These are phyloP conservation scores for Talaromyces trachyspermus DNA, from an alignment of 495 filamentous ascomycete species.

Conservation along the genomic window DNA sequence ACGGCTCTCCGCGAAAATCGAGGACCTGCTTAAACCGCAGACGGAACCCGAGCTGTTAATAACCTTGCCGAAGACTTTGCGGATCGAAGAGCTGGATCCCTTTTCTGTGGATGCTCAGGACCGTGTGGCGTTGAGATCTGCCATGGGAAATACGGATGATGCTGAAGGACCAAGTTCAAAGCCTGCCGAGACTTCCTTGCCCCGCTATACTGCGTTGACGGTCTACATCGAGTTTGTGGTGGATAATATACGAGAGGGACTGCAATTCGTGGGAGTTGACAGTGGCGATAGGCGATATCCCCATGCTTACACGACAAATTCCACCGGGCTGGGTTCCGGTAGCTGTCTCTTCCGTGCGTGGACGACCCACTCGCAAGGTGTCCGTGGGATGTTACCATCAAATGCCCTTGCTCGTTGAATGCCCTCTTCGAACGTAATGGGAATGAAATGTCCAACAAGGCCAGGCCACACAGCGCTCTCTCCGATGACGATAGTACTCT, in stretches of 20 bases:
- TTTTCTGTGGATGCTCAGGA: conserved; percentile 46
- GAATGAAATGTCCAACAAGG: conserved; percentile 16
- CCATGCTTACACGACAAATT: conserved; percentile 83
- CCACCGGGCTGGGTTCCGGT: conserved; percentile 64
- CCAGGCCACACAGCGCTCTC: conserved; percentile 17
- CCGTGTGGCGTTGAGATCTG: conserved; percentile 33
- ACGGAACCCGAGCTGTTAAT: conserved; percentile 55
- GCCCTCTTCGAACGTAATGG: conserved; percentile 58
- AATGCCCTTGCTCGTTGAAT: conserved; percentile 73
- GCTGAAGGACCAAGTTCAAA: conserved; percentile 30
- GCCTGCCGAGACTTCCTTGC: conserved; percentile 29
- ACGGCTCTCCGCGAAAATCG: conserved; percentile 59
- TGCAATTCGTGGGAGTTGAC: conserved; percentile 83
- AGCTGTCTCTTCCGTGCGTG: conserved; percentile 87
- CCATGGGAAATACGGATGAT: conserved; percentile 25
- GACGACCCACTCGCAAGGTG: conserved; percentile 74
- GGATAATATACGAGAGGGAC: conserved; percentile 67
- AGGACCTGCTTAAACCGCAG: conserved; percentile 50
- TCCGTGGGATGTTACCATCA: conserved; percentile 82
- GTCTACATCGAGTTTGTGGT: conserved; percentile 68
- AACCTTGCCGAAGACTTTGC: conserved; percentile 55
- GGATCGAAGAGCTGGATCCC: conserved; percentile 57
- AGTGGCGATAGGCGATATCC: conserved; percentile 75
- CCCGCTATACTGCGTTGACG: conserved; percentile 48
- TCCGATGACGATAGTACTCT: conserved; percentile 73